A percentile compares a stretch with the other conserved stretches of the same genome.
These are phyloP conservation scores for Setomelanomma holmii DNA, from an alignment of 2,329 filamentous ascomycete genomes.

Conservation along the genomic window DNA sequence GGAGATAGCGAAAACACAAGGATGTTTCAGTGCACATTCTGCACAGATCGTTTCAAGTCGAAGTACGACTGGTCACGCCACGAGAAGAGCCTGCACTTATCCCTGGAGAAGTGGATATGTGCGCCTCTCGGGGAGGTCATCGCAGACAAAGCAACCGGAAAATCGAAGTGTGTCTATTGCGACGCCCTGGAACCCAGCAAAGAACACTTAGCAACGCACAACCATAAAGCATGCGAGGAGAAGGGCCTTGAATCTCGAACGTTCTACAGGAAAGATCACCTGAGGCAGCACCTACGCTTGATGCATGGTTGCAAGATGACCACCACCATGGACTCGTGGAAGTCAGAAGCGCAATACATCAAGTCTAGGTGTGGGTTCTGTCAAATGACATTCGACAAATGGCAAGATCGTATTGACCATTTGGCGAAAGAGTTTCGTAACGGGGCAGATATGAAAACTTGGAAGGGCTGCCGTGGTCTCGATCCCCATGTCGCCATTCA, in stretches of 20 bases:
- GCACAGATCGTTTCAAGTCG: slow-evolving; percentile 49
- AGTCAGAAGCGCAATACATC: slow-evolving; percentile 61
- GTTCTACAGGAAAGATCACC: slow-evolving; percentile 69
- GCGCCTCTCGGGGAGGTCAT: slow-evolving; percentile 66
- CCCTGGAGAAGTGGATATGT: slow-evolving; percentile 59
- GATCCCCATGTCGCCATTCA: slow-evolving; percentile 56
- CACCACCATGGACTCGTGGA: slow-evolving; percentile 70
- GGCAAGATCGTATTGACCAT: slow-evolving; percentile 62
- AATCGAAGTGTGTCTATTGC: slow-evolving; percentile 67
- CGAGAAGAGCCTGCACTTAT: slow-evolving; percentile 49
- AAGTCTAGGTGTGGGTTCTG: slow-evolving; percentile 65
- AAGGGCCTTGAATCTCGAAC: slow-evolving; percentile 68
- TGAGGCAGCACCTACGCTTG: slow-evolving; percentile 66
- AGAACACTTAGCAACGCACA: slow-evolving; percentile 66
- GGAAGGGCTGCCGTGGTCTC: slow-evolving; percentile 63
- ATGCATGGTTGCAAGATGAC: slow-evolving; percentile 69
- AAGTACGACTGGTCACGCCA: slow-evolving; percentile 53
- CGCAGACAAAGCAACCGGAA: slow-evolving; percentile 62
- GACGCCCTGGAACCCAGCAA: slow-evolving; percentile 59
- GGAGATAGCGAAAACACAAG: slow-evolving; percentile 28
- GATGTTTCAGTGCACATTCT: slow-evolving; percentile 50
- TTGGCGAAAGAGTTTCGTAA: slow-evolving; percentile 63
- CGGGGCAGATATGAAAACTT: slow-evolving; percentile 60
- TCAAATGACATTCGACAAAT: slow-evolving; percentile 54
- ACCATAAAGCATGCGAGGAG: slow-evolving; percentile 70